phyloP scores from a whole-genome alignment of 768 basidiomycete genomes.

The Mycena maculata region DNA sequence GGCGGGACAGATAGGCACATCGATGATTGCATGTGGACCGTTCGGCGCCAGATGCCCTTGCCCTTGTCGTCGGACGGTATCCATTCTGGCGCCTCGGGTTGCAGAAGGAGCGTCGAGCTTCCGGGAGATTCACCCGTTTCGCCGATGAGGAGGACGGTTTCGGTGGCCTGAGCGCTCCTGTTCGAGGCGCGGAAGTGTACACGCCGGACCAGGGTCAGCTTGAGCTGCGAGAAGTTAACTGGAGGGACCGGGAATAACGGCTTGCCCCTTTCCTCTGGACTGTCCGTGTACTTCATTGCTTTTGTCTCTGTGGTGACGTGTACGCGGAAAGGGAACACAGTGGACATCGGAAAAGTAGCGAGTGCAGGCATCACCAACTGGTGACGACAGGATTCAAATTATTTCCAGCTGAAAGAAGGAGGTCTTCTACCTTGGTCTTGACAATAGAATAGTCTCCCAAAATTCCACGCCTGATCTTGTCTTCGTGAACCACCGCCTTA shows the following conservation, averaged over 20 bases:
- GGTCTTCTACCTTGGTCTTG: slow-evolving; percentile 12
- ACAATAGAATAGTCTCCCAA: slow-evolving; percentile 19
- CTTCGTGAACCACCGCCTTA: slow-evolving; percentile 15
- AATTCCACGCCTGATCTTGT: slow-evolving; percentile 18
- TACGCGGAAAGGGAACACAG: slow-evolving; percentile 14
- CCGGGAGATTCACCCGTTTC: slow-evolving; percentile 1
- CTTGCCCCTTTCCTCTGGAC: slow-evolving; percentile 10
- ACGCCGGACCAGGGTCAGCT: slow-evolving; percentile 8
- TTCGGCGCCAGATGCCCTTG: slow-evolving; percentile 24
- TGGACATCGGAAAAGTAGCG: slow-evolving; percentile 21
- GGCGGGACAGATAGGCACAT: slow-evolving; percentile 17
- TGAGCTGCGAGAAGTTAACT: slow-evolving; percentile 5
- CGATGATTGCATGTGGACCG: slow-evolving; percentile 18
- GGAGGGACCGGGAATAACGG: slow-evolving; percentile 22
- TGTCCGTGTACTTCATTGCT: slow-evolving; percentile 11
- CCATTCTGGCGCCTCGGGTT: slow-evolving; percentile 21
- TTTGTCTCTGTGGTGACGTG: slow-evolving; percentile 22
- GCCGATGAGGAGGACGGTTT: slow-evolving; percentile 12
- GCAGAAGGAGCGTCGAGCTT: neutral
- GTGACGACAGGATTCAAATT: neutral
- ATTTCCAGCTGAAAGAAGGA: neutral
- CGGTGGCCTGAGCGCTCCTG: neutral
- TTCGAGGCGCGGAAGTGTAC: neutral
- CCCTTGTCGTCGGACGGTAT: neutral
- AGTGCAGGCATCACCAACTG: slow-evolving; percentile 21